Percentiles rank a stretch among this genome's conserved stretches.
Conservation (phyloP, 495 filamentous ascomycete species). For the Trichocladium antarcticum region DNA sequence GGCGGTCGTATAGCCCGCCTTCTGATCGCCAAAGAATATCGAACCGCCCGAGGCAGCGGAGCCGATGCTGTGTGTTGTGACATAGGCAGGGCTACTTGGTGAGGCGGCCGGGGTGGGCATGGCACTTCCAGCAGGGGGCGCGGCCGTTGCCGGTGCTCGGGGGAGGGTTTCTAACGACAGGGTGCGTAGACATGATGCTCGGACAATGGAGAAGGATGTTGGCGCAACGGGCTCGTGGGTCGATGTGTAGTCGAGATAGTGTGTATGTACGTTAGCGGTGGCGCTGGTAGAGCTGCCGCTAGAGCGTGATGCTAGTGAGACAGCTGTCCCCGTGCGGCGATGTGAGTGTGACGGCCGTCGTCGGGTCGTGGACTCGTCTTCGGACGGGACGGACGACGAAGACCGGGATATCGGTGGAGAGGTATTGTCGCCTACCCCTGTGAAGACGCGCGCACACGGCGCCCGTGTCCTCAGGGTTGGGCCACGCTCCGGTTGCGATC, state of each 20-base stretch:
- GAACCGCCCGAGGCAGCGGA: constrained; percentile 49
- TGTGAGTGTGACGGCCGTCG: constrained; percentile 15
- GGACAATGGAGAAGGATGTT: constrained; percentile 68
- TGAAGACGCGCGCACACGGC: constrained; percentile 40
- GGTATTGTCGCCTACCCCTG: constrained; percentile 20
- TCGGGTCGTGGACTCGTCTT: constrained; percentile 28
- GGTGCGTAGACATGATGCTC: constrained; percentile 75
- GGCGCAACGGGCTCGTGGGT: constrained; percentile 68
- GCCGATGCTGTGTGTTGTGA: constrained; percentile 42
- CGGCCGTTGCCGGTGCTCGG: constrained; percentile 38
- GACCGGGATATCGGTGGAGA: constrained; percentile 36
- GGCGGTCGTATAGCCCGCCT: constrained; percentile 79
- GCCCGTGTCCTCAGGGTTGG: constrained; percentile 39
- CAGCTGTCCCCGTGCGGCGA: constrained; percentile 23
- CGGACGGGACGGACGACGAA: constrained; percentile 36
- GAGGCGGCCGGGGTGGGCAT: constrained; percentile 28
- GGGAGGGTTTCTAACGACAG: constrained; percentile 79
- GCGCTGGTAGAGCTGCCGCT: constrained; percentile 32
- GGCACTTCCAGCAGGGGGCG: constrained; percentile 19
- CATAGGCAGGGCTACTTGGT: constrained; percentile 29
- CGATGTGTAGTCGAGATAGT: constrained; percentile 77
- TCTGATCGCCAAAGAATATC: constrained; percentile 74
- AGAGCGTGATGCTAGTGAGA: constrained; percentile 31
- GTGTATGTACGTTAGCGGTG: constrained; percentile 56
- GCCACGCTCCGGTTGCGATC: constrained; percentile 23